Conservation (phyloP, 78 protist genomes). For the Dictyostelium brefeldianum region DNA sequence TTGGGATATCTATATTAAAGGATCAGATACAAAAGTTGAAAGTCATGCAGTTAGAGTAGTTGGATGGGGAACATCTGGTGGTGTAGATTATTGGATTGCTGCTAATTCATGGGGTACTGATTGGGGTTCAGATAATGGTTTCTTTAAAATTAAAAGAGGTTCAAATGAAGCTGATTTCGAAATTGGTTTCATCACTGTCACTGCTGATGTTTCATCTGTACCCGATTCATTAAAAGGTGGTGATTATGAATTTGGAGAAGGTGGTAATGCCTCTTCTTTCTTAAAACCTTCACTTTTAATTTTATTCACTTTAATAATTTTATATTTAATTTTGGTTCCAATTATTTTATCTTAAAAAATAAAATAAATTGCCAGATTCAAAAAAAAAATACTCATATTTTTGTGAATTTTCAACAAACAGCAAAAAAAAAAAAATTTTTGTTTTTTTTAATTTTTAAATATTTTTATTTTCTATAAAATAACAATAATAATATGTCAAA, state of each 20-base stretch:
- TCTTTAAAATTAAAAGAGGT: conserved; percentile 13
- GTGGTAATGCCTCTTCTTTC: not conserved
- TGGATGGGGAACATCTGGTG: conserved; percentile 60
- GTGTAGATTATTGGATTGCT: conserved; percentile 39
- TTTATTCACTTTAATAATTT: not conserved
- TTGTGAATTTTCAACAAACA: no score
- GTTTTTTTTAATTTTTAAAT: not conserved
- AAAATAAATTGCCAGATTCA: not conserved
- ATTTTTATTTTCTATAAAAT: not conserved
- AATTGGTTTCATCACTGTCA: not conserved
- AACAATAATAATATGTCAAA: conserved; percentile 1
- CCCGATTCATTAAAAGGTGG: not conserved
- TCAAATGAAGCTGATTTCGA: conserved; percentile 21
- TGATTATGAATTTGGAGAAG: not conserved
- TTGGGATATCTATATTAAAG: conserved; percentile 10
- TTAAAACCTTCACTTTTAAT: not conserved
- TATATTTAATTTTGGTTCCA: conserved; percentile 10
- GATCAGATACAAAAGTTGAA: not conserved
- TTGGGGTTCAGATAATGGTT: conserved; percentile 37
- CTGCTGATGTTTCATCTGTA: not conserved
- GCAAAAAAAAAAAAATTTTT: not conserved
- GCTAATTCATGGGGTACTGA: conserved; percentile 64
- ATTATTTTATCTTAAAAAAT: conserved; percentile 9
- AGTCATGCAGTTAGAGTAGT: conserved; percentile 59
- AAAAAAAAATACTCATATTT: not conserved